phyloP scores from a whole-genome alignment of 2,329 filamentous ascomycete genomes.

The Pestalotiopsis sp. region DNA sequence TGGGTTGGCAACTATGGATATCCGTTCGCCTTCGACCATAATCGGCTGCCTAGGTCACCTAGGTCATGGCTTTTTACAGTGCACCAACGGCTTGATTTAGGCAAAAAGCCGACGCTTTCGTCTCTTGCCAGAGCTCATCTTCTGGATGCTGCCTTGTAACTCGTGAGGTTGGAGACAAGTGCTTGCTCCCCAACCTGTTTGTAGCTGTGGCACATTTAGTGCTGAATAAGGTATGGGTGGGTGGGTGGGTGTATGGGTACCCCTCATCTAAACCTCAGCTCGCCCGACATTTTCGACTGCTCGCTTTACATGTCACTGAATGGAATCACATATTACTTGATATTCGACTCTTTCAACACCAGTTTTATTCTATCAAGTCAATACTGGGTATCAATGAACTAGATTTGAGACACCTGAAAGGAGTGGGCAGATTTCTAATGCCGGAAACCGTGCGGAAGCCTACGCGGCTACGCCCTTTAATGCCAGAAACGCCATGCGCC shows the following conservation, averaged over 20 bases:
- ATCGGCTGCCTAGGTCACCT: no score
- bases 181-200: not conserved
- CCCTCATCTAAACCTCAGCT: conserved; percentile 2
- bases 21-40: no score
- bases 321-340: not conserved
- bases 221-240: no score
- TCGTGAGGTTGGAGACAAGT: not conserved
- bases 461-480: not conserved
- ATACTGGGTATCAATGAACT: conserved; percentile 4
- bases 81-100: no score
- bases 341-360: not conserved
- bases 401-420: not conserved
- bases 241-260: no score
- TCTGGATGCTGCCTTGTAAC: not conserved
- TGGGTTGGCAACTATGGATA: no score
- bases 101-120: no score
- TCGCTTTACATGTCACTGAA: not conserved
- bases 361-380: not conserved
- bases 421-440: not conserved
- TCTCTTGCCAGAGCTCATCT: not conserved
- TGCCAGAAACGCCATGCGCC: conserved; percentile 5
- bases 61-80: no score
- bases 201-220: not conserved
- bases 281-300: not conserved
- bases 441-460: not conserved